These are phyloP conservation scores for Candida sanyiensis DNA, from an alignment of 805 yeast species.

Conservation along the genomic window DNA sequence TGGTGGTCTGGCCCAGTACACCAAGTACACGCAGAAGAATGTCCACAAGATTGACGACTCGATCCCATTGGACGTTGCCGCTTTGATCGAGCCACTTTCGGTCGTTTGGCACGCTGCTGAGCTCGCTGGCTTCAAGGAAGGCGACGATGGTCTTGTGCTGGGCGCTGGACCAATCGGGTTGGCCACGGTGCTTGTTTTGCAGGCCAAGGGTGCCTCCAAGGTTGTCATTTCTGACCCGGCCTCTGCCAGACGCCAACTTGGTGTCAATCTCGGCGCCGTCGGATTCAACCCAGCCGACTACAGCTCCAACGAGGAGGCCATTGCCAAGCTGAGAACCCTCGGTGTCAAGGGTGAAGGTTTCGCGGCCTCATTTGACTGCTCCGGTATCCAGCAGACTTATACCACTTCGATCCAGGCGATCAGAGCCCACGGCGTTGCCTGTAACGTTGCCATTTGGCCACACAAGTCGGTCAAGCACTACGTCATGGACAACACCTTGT, in stretches of 20 bases:
- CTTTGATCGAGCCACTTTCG: slow-evolving; percentile 51
- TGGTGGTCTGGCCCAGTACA: slow-evolving; percentile 43
- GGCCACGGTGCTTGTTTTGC: slow-evolving; percentile 48
- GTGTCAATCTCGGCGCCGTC: slow-evolving; percentile 42
- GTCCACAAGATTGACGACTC: slow-evolving; percentile 35
- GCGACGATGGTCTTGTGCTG: slow-evolving; percentile 43
- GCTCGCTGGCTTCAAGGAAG: slow-evolving; percentile 37
- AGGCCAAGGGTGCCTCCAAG: slow-evolving; percentile 42
- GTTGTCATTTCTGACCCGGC: slow-evolving; percentile 62
- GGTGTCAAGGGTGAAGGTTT: slow-evolving; percentile 41
- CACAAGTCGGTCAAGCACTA: slow-evolving; percentile 37
- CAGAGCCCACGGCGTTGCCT: slow-evolving; percentile 38
- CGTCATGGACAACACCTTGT: slow-evolving; percentile 40
- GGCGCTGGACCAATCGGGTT: slow-evolving; percentile 65
- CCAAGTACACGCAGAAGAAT: slow-evolving; percentile 35
- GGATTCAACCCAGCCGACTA: slow-evolving; percentile 38
- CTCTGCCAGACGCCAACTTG: slow-evolving; percentile 52
- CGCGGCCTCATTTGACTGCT: slow-evolving; percentile 48
- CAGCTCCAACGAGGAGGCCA: slow-evolving; percentile 24
- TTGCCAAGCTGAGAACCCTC: slow-evolving; percentile 29
- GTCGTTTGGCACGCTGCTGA: slow-evolving; percentile 57
- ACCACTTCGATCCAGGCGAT: slow-evolving; percentile 36
- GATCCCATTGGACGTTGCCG: slow-evolving; percentile 48
- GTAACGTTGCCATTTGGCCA: slow-evolving; percentile 48
- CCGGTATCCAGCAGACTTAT: slow-evolving; percentile 45